Percentiles rank a stretch among this genome's conserved stretches.
Conservation (phyloP, 1,139 yeast genomes). For the Eremothecium sinecaudum region DNA sequence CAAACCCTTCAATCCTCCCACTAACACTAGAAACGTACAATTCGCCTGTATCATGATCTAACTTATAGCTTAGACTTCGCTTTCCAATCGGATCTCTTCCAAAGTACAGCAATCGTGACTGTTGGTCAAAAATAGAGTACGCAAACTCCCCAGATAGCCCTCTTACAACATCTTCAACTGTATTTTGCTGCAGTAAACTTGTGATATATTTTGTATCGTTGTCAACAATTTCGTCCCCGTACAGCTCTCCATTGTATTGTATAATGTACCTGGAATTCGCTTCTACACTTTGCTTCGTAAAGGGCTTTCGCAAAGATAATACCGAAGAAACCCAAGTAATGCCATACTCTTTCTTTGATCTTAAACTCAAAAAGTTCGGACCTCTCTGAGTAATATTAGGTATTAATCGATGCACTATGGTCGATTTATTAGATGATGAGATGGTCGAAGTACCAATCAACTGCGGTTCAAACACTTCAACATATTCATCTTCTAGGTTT, state of each 20-base stretch:
- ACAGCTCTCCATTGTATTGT: slow-evolving; percentile 87
- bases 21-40: slow-evolving; percentile 38
- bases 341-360: slow-evolving; percentile 9
- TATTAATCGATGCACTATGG: slow-evolving; percentile 28
- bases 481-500: slow-evolving; percentile 9
- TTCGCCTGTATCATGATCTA: slow-evolving; percentile 27
- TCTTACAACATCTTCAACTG: slow-evolving; percentile 31
- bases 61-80: slow-evolving; percentile 53
- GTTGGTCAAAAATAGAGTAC: slow-evolving; percentile 39
- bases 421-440: not conserved
- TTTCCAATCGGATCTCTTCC: slow-evolving; percentile 82
- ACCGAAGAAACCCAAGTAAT: slow-evolving; percentile 47
- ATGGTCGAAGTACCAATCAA: not conserved
- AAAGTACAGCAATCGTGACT: slow-evolving; percentile 44
- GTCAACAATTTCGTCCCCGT: slow-evolving; percentile 44
- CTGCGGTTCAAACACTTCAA: slow-evolving; percentile 12
- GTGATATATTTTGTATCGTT: slow-evolving; percentile 46
- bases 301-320: slow-evolving; percentile 68
- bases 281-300: slow-evolving; percentile 57
- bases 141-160: slow-evolving; percentile 77
- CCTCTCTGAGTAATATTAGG: slow-evolving; percentile 46
- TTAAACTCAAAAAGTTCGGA: slow-evolving; percentile 38
- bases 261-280: slow-evolving; percentile 34
- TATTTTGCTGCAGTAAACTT: slow-evolving; percentile 17
- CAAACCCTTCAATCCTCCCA: slow-evolving; percentile 29